Evolutionary conservation across 2,329 filamentous ascomycete genomes (phyloP), one percentile per base, ranked within the genome.

Genomic region (Cordyceps javanica): DNA sequence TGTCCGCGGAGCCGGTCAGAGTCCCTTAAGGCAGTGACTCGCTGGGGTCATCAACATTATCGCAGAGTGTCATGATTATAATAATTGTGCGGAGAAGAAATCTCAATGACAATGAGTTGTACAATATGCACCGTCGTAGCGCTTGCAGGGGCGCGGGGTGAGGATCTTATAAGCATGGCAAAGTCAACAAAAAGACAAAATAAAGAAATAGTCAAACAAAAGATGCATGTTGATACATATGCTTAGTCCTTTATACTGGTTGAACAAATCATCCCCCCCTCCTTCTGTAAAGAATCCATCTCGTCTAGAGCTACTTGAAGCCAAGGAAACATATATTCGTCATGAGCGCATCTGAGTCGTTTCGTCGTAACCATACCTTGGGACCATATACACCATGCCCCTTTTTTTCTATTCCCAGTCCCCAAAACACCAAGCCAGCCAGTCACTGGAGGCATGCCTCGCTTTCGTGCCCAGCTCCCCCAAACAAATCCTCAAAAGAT

Each of bases 341-440:
- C 66, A 60, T 68, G 57, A 69, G 28, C 62, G 50, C 59, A 61
- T 64, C 46, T 52, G 59, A 62, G 64, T 68, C 66, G 59, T 68
- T 58, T 67, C 63, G 41, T 68, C 66, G 62, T 68, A 64, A 68
- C 45, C 52, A 44, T 55, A 30, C 45, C 36, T 11, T n/a, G 45
- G 58, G 60, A 48, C 54, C 45, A 59, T 46, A 52, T 52, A 58
- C 62, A 62, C 56, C 61, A 56, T 57, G 45, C 56, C 61, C 60
- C 52, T 52, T 61, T 62, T 67, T 67, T 66, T 67, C 58, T 67
- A 62, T 60, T 57, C 55, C 58, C 59, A 63, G 28, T 62, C 39
- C 60, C 59, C 49, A 58, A 46, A 45, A 56, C 36, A 49, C 54
- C 54, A 50, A 49, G n/a, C 45, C 54, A 32, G 30, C 45, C 19